Evolutionary conservation across 164 flowering plant species (phyloP).

Genomic region (Liquidambar formosana): DNA sequence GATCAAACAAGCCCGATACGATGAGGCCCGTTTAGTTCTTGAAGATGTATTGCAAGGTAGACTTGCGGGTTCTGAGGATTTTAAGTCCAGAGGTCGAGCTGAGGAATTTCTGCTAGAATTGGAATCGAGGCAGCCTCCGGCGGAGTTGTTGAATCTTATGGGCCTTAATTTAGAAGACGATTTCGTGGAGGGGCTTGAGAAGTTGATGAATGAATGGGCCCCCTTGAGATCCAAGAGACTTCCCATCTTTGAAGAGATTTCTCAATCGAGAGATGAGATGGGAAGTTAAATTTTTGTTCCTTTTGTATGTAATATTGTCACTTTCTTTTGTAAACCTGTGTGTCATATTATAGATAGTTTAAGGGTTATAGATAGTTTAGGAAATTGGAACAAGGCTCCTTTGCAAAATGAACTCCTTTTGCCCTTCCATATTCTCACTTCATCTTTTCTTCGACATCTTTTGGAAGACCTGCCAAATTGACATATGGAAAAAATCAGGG

Average conservation of each 20-base stretch:
- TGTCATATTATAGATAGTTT: too few relatives aligned
- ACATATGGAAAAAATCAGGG: too few relatives aligned
- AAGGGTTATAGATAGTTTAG: too few relatives aligned
- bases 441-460: too few relatives aligned
- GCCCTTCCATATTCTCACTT: too few relatives aligned
- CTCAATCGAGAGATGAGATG: slow-evolving; percentile 35
- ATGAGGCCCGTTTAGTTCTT: slow-evolving; percentile 54
- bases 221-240: slow-evolving; percentile 40
- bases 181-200: slow-evolving; percentile 43
- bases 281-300: slow-evolving; percentile 13
- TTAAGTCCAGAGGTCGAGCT: not conserved
- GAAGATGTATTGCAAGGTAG: slow-evolving; percentile 48
- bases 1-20: slow-evolving; percentile 50
- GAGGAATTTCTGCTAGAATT: not conserved
- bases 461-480: too few relatives aligned
- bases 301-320: too few relatives aligned
- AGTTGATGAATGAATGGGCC: slow-evolving; percentile 22
- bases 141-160: slow-evolving; percentile 7
- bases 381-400: too few relatives aligned
- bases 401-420: too few relatives aligned
- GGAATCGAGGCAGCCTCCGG: slow-evolving; percentile 11
- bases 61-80: slow-evolving; percentile 59
- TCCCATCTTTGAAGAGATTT: slow-evolving; percentile 51
- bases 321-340: too few relatives aligned
- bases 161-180: slow-evolving; percentile 39